Evolutionary conservation across 225 moss, liverwort and hornwort species (phyloP), one percentile per base, ranked within the genome.

Genomic region (Thuidium tamariscinum): DNA sequence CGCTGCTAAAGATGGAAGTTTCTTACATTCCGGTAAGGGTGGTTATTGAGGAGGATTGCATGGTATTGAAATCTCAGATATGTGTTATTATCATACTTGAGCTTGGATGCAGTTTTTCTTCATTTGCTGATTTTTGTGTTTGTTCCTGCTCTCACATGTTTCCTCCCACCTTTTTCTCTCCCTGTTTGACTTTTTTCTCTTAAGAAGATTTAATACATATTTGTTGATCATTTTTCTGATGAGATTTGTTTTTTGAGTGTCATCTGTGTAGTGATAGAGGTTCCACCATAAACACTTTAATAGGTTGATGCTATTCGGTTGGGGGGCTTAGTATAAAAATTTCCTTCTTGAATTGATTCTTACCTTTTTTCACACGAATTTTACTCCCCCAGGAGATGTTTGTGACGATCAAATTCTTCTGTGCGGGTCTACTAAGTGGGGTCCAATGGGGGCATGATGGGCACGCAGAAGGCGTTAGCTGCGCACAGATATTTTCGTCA

Each of bases 401-500:
- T 83, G 86, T 83, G 89, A 89, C 85, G 82, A 81, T 86, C 76
- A 67, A 77, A n/a, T 85, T 67, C 74, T 91, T 76, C 82, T 87
- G 78, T 86, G 79, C 85, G 86, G 83, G 88, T 80, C 85, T 80
- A 85, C 90, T 90, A 90, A 90, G 82, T 90, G 87, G 92, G 88
- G 82, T 89, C 86, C 82, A 88, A 90, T 90, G 86, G 92, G 90
- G 86, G 88, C 86, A 86, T 92, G 90, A 86, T 88, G 92, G 90
- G 92, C 87, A 87, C 85, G 87, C 92, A 92, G 92, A 92, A 92
- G 92, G 92, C 92, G 92, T 90, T 92, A 92, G 92, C 85, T 84
- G 92, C 84, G 87, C 84, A 85, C 88, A 91, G 51, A 87, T 74
- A 52, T 85, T 85, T 77, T 79, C 84, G 72, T 74, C 86, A 83